Evolutionary conservation across 176 grass and related monocot genomes (phyloP).

Genomic region (Bolboschoenus planiculmis): DNA sequence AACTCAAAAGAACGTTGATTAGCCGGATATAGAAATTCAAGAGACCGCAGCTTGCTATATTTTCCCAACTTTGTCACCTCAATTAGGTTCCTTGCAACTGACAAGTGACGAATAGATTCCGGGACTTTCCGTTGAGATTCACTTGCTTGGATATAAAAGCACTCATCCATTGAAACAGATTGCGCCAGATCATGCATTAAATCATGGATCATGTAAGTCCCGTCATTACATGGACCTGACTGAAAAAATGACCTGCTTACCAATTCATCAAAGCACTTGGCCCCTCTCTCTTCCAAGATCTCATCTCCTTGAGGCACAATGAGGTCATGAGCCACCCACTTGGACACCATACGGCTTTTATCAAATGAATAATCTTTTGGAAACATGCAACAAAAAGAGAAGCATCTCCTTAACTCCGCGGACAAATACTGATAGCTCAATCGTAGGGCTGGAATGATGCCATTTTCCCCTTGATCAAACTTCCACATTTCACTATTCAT

Average conservation of each 20-base stretch:
- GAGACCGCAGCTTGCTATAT: conserved; percentile 29
- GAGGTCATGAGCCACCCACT: conserved; percentile 39
- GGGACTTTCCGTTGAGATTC: conserved; percentile 18
- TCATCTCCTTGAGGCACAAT: conserved; percentile 20
- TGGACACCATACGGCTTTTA: conserved; percentile 24
- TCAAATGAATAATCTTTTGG: conserved; percentile 38
- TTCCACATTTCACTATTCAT: conserved; percentile 23
- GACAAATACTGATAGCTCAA: conserved; percentile 49
- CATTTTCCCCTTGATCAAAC: background rate
- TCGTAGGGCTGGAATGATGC: conserved; percentile 33
- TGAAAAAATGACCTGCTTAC: conserved; percentile 44
- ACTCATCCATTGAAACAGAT: conserved; percentile 36
- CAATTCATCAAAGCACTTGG: conserved; percentile 42
- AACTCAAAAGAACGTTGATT: conserved; percentile 8
- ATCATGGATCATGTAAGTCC: conserved; percentile 32
- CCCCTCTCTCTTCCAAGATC: conserved; percentile 24
- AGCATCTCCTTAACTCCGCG: conserved; percentile 39
- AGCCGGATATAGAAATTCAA: conserved; percentile 23
- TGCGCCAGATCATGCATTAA: conserved; percentile 37
- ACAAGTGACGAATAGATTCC: conserved; percentile 39
- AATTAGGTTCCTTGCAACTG: conserved; percentile 25
- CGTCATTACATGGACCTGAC: background rate
- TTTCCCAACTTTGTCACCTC: conserved; percentile 12
- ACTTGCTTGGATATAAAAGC: conserved; percentile 29
- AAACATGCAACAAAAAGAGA: conserved; percentile 63